Percentiles rank a stretch among this genome's conserved stretches.
These are phyloP conservation scores for Annulohypoxylon truncatum DNA, from an alignment of 2,329 filamentous ascomycete genomes.

Conservation along the genomic window DNA sequence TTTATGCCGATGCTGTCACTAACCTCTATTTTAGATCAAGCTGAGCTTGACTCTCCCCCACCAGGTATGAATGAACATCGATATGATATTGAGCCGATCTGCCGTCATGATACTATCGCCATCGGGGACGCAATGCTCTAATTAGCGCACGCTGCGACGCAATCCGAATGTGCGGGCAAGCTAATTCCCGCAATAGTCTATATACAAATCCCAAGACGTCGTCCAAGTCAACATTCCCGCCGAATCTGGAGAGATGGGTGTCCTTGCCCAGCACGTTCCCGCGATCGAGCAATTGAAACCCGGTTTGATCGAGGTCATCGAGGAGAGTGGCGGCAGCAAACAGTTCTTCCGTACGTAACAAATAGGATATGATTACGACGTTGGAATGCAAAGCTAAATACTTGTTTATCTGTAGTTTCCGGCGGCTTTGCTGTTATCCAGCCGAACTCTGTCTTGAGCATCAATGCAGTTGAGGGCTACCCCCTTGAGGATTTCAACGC, in stretches of 20 bases:
- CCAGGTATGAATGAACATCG: conserved; percentile 76
- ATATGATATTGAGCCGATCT: conserved; percentile 15
- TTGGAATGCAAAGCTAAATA: conserved; percentile 36
- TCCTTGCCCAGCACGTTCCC: conserved; percentile 98
- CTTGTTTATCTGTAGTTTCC: conserved; percentile 71
- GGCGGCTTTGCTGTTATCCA: conserved; percentile 98
- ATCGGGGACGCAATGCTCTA: conserved; percentile 2
- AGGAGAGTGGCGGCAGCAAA: conserved; percentile 90
- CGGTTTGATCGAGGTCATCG: conserved; percentile 92
- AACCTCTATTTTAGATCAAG: conserved; percentile 75
- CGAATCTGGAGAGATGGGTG: conserved; percentile 99
- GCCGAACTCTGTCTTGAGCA: conserved; percentile 93
- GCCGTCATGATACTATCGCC: conserved; percentile 13
- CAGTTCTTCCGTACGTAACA: conserved; percentile 92
- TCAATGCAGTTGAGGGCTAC: conserved; percentile 97
- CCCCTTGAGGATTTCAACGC: conserved; percentile 95
- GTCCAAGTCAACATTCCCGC: conserved; percentile 99
- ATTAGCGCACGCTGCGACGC: conserved; percentile 32
- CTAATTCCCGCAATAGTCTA: conserved; percentile 73
- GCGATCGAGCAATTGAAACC: conserved; percentile 99
- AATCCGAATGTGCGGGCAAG: conserved; percentile 42
- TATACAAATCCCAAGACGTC: conserved; percentile 75
- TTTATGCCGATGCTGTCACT: conserved; percentile 43
- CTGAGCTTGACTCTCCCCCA: conserved; percentile 97
- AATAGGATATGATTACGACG: conserved; percentile 16